Evolutionary conservation across 352 stramenopile genomes (phyloP), one percentile per base, ranked within the genome.

Genomic region (Globisporangium splendens): DNA sequence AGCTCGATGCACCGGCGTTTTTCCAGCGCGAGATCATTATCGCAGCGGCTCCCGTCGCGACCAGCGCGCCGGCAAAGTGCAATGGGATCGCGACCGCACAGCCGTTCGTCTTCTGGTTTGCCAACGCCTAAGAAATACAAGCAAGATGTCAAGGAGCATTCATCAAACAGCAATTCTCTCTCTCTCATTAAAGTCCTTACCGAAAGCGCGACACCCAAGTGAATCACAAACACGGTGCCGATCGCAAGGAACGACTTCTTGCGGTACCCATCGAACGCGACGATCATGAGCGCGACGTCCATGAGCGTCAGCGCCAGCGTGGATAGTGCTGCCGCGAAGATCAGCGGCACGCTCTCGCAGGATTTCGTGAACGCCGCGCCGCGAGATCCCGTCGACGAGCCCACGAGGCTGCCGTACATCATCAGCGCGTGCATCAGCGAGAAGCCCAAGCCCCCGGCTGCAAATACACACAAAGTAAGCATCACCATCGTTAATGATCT

Each of bases 201-300:
- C 75, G 84, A 92, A 35, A 94, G 68, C 2, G 79, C 82, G 18
- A 91, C 81, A 46, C 69, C 79, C 57, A 92, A 65, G 70, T 94
- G 84, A 17, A 94, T 68, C n/a, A 86, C 54, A 46, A 80, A 73
- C 8, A 92, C 84, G 21, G 66, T 67, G 33, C 63, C 75, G 20
- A 91, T 63, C 18, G 69, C 59, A 39, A 83, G 21, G 31, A 50
- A 38, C 28, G 75, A 89, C 17, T 70, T 70, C 58, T 86, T 86
- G 58, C 86, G 83, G 64, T 89, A 95, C 24, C 80, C 82, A 28
- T 89, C 78, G 59, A 95, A 95, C 41, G 86, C 83, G 15, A 95
- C 54, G 64, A 93, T 67, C 83, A 93, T 93, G 52, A 95, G 76
- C 41, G 81, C 77, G 11, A 93, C 75, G 64, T 95, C 81, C 54